phyloP scores from a whole-genome alignment of 1,139 yeast species.

The Debaryomyces sp. region DNA sequence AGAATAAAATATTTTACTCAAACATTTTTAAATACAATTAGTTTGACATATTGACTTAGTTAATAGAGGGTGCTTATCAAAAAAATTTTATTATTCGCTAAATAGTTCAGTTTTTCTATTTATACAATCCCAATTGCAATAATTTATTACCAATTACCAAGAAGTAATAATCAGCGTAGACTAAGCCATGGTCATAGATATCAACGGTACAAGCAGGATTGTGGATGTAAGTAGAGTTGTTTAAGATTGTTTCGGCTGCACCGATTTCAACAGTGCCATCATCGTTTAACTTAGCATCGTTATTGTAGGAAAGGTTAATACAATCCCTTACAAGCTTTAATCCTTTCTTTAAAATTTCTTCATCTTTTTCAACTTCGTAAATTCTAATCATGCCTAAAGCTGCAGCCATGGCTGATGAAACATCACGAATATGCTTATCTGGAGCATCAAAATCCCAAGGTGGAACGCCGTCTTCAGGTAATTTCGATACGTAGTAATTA shows the following conservation, averaged over 20 bases:
- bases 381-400: slow-evolving; percentile 25
- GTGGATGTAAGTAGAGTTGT: slow-evolving; percentile 24
- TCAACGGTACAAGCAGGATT: slow-evolving; percentile 15
- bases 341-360: slow-evolving; percentile 12
- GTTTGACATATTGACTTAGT: too few species aligned
- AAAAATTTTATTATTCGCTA: too few species aligned
- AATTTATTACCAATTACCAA: slow-evolving; percentile 24
- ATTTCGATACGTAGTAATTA: slow-evolving; percentile 21
- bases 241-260: slow-evolving; percentile 22
- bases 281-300: slow-evolving; percentile 9
- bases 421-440: slow-evolving; percentile 21
- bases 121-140: slow-evolving; percentile 17
- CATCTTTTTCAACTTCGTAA: slow-evolving; percentile 16
- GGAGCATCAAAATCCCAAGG: slow-evolving; percentile 34
- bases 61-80: too few species aligned
- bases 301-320: slow-evolving; percentile 11
- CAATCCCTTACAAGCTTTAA: slow-evolving; percentile 14
- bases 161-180: slow-evolving; percentile 30
- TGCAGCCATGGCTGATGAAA: slow-evolving; percentile 30
- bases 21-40: too few species aligned
- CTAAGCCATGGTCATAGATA: slow-evolving; percentile 24
- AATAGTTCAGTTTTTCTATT: not conserved
- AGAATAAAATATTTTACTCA: too few species aligned
- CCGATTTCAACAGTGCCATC: slow-evolving; percentile 18
- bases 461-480: slow-evolving; percentile 26